phyloP scores from a whole-genome alignment of 257 asterid species.

The Paulownia fortunei region DNA sequence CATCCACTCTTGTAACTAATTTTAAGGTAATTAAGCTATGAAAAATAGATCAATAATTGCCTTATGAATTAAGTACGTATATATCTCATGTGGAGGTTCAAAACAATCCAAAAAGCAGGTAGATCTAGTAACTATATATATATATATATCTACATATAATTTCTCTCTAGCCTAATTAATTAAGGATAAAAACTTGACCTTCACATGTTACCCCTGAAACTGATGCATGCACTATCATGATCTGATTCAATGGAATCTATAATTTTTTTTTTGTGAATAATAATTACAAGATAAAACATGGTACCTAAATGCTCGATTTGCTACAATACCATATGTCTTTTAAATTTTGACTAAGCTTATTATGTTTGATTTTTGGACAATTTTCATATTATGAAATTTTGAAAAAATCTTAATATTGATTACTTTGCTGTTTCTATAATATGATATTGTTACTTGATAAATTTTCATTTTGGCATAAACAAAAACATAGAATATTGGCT shows the following conservation, averaged over 20 bases:
- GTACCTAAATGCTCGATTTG: too few species aligned
- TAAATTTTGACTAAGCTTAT: too few species aligned
- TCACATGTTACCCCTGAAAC: neutral
- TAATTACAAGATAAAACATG: neutral
- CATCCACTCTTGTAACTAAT: neutral
- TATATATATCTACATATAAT: neutral
- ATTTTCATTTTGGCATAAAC: too few species aligned
- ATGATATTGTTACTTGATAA: too few species aligned
- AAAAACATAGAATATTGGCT: too few species aligned
- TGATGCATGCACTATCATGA: slow-evolving; percentile 2
- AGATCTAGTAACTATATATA: slow-evolving; percentile 17
- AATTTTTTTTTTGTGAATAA: neutral
- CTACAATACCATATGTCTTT: too few species aligned
- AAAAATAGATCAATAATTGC: too few species aligned
- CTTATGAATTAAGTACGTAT: neutral
- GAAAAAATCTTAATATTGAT: too few species aligned
- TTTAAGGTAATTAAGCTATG: too few species aligned
- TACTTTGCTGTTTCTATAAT: too few species aligned
- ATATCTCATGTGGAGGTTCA: neutral
- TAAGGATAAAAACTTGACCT: neutral
- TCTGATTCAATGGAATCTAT: slow-evolving; percentile 5
- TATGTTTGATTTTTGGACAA: neutral
- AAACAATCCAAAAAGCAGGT: slow-evolving; percentile 20
- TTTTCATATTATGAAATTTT: too few species aligned
- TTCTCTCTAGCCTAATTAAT: neutral